Conservation (phyloP, 345 rosid genomes). For the Abelmoschus esculentus region DNA sequence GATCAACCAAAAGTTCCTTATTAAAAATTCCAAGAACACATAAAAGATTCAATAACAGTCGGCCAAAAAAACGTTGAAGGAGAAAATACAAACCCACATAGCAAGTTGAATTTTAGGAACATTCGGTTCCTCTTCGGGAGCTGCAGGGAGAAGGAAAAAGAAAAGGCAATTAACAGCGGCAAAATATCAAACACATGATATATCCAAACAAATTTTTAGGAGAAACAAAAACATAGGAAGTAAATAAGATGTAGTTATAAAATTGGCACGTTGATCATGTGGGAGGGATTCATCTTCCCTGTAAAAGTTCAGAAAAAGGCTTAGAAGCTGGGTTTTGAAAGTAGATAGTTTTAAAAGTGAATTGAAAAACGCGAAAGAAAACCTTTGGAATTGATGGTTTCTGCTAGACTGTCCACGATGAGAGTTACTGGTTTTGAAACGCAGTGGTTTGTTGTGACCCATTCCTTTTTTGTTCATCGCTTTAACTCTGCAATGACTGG, state of each 20-base stretch:
- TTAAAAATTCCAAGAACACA: background rate
- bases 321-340: background rate
- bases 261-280: slow-evolving; percentile 32
- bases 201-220: slow-evolving; percentile 12
- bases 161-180: too few species aligned
- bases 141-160: too few species aligned
- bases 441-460: slow-evolving; percentile 48
- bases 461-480: slow-evolving; percentile 13
- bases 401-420: slow-evolving; percentile 45
- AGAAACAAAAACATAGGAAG: background rate
- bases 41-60: background rate
- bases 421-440: slow-evolving; percentile 32
- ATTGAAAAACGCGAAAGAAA: background rate
- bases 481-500: background rate
- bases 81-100: slow-evolving; percentile 68
- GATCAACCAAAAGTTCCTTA: background rate
- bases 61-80: background rate
- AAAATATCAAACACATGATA: too few species aligned
- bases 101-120: slow-evolving; percentile 70
- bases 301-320: background rate
- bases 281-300: slow-evolving; percentile 68
- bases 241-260: background rate
- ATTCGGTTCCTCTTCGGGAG: too few species aligned
- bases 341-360: background rate
- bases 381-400: slow-evolving; percentile 32